Percentiles rank a stretch among this genome's conserved stretches.
These are phyloP conservation scores for Rhododendron molle DNA, from an alignment of 148 eudicot genomes.

Conservation along the genomic window DNA sequence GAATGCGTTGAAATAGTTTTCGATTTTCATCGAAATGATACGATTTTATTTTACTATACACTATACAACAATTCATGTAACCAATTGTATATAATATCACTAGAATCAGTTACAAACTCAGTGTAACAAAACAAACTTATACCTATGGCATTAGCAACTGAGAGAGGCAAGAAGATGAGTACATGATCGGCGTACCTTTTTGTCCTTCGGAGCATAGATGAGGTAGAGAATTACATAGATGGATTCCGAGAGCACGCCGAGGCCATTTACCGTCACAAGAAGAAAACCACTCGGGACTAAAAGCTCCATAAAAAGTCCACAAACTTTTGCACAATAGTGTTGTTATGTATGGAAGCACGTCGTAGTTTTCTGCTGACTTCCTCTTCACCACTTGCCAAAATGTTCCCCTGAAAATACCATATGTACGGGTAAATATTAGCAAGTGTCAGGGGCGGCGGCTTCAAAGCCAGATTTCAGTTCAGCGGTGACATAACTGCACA, in stretches of 20 bases:
- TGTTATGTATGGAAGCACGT: constrained; percentile 20
- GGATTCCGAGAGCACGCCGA: constrained; percentile 20
- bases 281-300: constrained; percentile 2
- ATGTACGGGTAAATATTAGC: no score
- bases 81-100: no score
- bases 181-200: neutral
- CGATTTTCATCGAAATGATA: no score
- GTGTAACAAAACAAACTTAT: neutral
- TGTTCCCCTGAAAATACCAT: neutral
- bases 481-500: no score
- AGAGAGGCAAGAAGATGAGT: neutral
- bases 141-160: no score
- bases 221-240: constrained; percentile 16
- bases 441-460: no score
- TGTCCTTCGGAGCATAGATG: constrained; percentile 9
- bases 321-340: constrained; percentile 17
- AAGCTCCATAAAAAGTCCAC: constrained; percentile 24
- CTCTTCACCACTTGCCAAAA: constrained; percentile 19
- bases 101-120: neutral
- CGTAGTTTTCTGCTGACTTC: constrained; percentile 19
- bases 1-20: no score
- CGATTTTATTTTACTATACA: no score
- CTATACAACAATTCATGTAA: no score
- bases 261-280: constrained; percentile 14
- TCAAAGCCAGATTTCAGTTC: no score